Percentiles rank a stretch among this genome's conserved stretches.
These are phyloP conservation scores for Lolium rigidum DNA, from an alignment of 176 grass and related monocot species.

Conservation along the genomic window DNA sequence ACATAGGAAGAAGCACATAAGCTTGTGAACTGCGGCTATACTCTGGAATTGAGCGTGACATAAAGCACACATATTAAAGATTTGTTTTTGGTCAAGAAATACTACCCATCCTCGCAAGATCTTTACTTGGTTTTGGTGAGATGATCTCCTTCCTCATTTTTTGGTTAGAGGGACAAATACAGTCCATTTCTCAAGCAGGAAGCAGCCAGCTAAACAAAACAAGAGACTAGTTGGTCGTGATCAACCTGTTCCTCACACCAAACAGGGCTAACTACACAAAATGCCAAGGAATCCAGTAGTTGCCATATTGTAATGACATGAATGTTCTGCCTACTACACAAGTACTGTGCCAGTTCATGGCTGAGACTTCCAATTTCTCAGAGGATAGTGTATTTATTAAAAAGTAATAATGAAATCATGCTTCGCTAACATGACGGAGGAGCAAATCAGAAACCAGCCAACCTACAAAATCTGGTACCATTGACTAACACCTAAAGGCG, in stretches of 20 bases:
- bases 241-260: background rate
- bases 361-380: background rate
- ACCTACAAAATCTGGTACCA: no score
- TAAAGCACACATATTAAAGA: background rate
- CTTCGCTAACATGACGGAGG: background rate
- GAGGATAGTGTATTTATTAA: background rate
- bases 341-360: background rate
- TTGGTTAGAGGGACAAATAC: background rate
- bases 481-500: no score
- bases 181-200: background rate
- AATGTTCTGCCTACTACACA: background rate
- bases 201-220: background rate
- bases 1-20: background rate
- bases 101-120: background rate
- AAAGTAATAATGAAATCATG: background rate
- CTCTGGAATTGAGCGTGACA: background rate
- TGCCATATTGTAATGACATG: background rate
- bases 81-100: background rate
- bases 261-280: background rate
- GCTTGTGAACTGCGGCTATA: background rate
- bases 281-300: background rate
- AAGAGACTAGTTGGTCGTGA: background rate
- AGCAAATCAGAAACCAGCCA: background rate
- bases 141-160: background rate
- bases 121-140: background rate